A percentile compares a stretch with the other conserved stretches of the same genome.
These are phyloP conservation scores for Metschnikowia picachoensis DNA, from an alignment of 805 yeast genomes.

Conservation along the genomic window DNA sequence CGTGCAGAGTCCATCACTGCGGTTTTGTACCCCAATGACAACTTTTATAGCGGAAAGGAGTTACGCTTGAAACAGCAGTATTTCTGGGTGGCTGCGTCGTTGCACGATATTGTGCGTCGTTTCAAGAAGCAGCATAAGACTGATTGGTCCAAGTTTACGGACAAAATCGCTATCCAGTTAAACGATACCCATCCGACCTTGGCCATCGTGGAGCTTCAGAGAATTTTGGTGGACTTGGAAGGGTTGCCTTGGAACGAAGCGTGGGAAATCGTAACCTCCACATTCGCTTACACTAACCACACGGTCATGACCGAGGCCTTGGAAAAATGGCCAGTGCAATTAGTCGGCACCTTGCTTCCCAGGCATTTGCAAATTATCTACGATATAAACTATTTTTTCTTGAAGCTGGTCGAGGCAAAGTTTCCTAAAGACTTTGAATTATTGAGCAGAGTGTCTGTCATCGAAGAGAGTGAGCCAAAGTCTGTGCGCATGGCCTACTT, in stretches of 20 bases:
- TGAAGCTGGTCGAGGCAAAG: slow-evolving; percentile 66
- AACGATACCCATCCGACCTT: slow-evolving; percentile 94
- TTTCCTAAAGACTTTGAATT: slow-evolving; percentile 75
- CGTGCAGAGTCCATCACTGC: slow-evolving; percentile 90
- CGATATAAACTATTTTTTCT: slow-evolving; percentile 75
- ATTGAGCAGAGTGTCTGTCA: slow-evolving; percentile 68
- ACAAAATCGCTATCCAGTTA: slow-evolving; percentile 84
- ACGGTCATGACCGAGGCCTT: slow-evolving; percentile 94
- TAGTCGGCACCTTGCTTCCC: slow-evolving; percentile 75
- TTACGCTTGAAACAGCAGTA: slow-evolving; percentile 91
- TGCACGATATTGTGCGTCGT: slow-evolving; percentile 86
- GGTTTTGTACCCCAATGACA: slow-evolving; percentile 90
- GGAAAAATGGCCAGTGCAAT: slow-evolving; percentile 91
- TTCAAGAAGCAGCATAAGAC: slow-evolving; percentile 69
- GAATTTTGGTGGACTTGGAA: slow-evolving; percentile 82
- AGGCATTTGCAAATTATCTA: slow-evolving; percentile 89
- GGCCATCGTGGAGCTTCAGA: slow-evolving; percentile 84
- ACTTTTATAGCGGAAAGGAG: slow-evolving; percentile 87
- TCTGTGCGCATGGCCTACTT: slow-evolving; percentile 88
- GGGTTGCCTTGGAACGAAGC: slow-evolving; percentile 78
- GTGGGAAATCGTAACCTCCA: slow-evolving; percentile 75
- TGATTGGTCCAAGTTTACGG: slow-evolving; percentile 81
- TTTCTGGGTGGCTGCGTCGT: slow-evolving; percentile 94
- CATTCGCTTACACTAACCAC: slow-evolving; percentile 91
- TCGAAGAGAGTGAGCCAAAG: slow-evolving; percentile 78